phyloP scores from a whole-genome alignment of 768 basidiomycete species.

The Kwoniella dendrophila region DNA sequence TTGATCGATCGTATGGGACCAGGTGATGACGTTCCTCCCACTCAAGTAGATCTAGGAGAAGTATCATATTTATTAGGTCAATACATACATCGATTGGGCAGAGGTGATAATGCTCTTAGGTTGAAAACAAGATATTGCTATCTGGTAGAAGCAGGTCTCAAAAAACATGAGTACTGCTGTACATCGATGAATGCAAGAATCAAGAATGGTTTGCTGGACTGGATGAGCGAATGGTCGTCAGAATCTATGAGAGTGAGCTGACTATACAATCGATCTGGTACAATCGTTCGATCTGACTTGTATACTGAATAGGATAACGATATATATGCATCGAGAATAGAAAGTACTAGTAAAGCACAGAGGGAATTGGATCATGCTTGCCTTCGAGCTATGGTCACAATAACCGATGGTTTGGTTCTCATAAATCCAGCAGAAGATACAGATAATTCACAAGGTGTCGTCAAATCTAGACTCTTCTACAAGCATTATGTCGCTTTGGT shows the following conservation, averaged over 20 bases:
- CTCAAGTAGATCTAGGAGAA: conserved; percentile 58
- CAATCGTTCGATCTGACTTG: background rate
- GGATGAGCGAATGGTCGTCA: conserved; percentile 77
- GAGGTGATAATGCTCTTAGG: conserved; percentile 62
- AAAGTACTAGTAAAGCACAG: conserved; percentile 22
- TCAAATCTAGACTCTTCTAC: conserved; percentile 75
- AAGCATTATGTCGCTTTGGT: conserved; percentile 69
- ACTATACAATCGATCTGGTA: background rate
- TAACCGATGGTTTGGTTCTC: conserved; percentile 75
- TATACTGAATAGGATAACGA: conserved; percentile 15
- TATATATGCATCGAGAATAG: conserved; percentile 1
- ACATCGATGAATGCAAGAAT: conserved; percentile 67
- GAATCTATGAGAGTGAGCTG: conserved; percentile 61
- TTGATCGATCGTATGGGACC: conserved; percentile 72
- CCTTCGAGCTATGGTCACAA: conserved; percentile 71
- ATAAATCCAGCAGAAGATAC: conserved; percentile 63
- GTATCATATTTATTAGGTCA: conserved; percentile 62
- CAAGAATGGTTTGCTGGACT: conserved; percentile 73
- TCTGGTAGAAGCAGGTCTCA: conserved; percentile 70
- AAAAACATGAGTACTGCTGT: conserved; percentile 64
- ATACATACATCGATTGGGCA: conserved; percentile 67
- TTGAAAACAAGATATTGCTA: conserved; percentile 75
- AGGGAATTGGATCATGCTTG: conserved; percentile 72
- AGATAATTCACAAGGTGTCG: conserved; percentile 65
- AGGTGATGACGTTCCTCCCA: conserved; percentile 65